A percentile compares a stretch with the other conserved stretches of the same genome.
These are phyloP conservation scores for Cercophora newfieldiana DNA, from an alignment of 495 filamentous ascomycete genomes.

Conservation along the genomic window DNA sequence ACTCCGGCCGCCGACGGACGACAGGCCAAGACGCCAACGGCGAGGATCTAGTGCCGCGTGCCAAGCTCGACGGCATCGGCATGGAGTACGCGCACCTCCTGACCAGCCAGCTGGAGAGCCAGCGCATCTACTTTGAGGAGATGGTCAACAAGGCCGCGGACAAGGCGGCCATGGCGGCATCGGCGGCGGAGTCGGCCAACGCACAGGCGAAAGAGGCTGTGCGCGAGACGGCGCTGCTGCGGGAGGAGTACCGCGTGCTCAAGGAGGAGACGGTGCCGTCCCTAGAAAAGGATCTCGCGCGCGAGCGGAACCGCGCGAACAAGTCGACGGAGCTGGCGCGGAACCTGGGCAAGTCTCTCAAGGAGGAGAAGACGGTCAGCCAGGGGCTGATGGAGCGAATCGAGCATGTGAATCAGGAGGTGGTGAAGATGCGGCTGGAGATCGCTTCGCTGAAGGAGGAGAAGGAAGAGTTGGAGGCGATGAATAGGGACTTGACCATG, in stretches of 20 bases:
- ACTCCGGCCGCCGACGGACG: neutral
- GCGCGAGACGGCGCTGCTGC: conserved; percentile 50
- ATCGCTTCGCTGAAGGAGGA: conserved; percentile 55
- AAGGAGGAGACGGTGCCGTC: conserved; percentile 58
- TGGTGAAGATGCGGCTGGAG: conserved; percentile 54
- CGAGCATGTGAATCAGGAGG: conserved; percentile 61
- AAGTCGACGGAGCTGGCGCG: conserved; percentile 76
- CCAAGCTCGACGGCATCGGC: conserved; percentile 89
- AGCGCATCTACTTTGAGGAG: conserved; percentile 92
- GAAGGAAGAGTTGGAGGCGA: conserved; percentile 69
- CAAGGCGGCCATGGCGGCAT: conserved; percentile 76
- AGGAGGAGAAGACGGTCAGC: conserved; percentile 86
- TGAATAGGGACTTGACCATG: conserved; percentile 87
- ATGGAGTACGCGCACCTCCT: conserved; percentile 93
- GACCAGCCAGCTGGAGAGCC: conserved; percentile 85
- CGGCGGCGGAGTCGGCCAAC: conserved; percentile 63
- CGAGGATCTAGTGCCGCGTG: conserved; percentile 76
- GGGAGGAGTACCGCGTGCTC: conserved; percentile 56
- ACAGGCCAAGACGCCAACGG: neutral
- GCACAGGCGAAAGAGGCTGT: conserved; percentile 53
- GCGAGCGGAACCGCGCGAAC: conserved; percentile 64
- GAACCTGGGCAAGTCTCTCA: conserved; percentile 70
- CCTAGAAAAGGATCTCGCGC: conserved; percentile 69
- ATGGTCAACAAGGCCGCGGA: conserved; percentile 87
- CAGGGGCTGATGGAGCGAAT: conserved; percentile 76